These are phyloP conservation scores for Monascus purpureus DNA, from an alignment of 495 filamentous ascomycete species.

Conservation along the genomic window DNA sequence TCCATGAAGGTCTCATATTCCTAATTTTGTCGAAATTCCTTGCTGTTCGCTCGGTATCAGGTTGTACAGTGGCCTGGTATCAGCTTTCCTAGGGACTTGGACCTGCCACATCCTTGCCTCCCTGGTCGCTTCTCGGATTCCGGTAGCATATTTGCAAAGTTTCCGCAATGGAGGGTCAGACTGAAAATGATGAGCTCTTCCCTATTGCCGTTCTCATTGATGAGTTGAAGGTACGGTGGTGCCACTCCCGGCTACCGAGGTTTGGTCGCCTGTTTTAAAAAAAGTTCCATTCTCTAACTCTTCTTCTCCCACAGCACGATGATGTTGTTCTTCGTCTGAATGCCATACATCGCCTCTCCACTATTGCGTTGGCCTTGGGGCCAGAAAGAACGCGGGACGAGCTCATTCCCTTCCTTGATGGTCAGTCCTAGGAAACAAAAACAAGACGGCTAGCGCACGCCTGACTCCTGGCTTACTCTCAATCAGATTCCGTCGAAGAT, in stretches of 20 bases:
- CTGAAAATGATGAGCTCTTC: constrained; percentile 90
- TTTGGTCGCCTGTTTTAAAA: too few species aligned
- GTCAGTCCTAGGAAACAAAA: constrained; percentile 35
- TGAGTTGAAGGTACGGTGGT: constrained; percentile 74
- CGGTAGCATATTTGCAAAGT: constrained; percentile 12
- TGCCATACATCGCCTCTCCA: constrained; percentile 94
- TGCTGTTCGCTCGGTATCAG: constrained; percentile 17
- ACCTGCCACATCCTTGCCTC: constrained; percentile 18
- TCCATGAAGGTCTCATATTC: constrained; percentile 4
- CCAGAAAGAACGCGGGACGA: constrained; percentile 93
- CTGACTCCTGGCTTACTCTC: constrained; percentile 14
- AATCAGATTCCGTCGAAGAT: constrained; percentile 88
- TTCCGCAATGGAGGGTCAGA: constrained; percentile 52
- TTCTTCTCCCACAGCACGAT: constrained; percentile 55
- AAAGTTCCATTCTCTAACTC: constrained; percentile 12
- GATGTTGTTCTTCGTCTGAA: constrained; percentile 95
- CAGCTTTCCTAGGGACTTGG: constrained; percentile 16
- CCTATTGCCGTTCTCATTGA: constrained; percentile 99
- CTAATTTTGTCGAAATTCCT: constrained; percentile 6
- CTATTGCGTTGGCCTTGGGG: constrained; percentile 90
- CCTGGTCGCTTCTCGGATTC: constrained; percentile 8
- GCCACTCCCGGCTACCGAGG: too few species aligned
- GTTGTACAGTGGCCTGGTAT: constrained; percentile 10
- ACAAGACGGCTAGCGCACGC: constrained; percentile 2
- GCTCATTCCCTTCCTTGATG: constrained; percentile 95